A percentile compares a stretch with the other conserved stretches of the same genome.
These are phyloP conservation scores for Vaccinium macrocarpon DNA, from an alignment of 148 eudicot species.

Conservation along the genomic window DNA sequence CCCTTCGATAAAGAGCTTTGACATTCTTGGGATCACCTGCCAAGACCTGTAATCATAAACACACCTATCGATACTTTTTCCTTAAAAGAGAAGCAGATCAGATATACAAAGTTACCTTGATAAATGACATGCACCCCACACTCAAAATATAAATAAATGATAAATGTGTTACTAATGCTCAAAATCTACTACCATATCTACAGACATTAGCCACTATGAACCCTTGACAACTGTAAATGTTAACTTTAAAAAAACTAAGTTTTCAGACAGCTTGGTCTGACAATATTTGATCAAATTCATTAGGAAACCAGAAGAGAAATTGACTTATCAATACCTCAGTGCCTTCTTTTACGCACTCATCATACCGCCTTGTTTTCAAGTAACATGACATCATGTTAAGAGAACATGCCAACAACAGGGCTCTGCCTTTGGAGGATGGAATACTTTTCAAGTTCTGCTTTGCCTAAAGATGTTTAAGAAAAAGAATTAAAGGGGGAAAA, in stretches of 20 bases:
- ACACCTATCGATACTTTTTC: neutral
- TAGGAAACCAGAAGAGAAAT: neutral
- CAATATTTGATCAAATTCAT: neutral
- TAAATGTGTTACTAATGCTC: neutral
- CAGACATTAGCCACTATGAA: neutral
- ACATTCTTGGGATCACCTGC: conserved; percentile 69
- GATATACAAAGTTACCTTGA: neutral
- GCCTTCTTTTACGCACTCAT: conserved; percentile 84
- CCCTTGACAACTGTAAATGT: neutral
- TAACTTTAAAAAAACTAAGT: neutral
- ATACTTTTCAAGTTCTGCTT: conserved; percentile 70
- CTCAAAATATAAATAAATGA: neutral
- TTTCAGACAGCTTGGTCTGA: neutral
- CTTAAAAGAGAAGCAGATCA: neutral
- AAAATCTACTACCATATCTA: neutral
- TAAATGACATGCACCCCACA: conserved; percentile 3
- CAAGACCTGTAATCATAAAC: conserved; percentile 53
- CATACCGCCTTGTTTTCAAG: conserved; percentile 73
- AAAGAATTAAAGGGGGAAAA: conserved; percentile 7
- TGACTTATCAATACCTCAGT: conserved; percentile 58
- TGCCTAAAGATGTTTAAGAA: conserved; percentile 46
- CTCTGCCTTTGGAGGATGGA: conserved; percentile 54
- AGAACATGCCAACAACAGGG: conserved; percentile 69
- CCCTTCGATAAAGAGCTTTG: conserved; percentile 92
- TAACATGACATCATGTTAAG: conserved; percentile 98